Evolutionary conservation across 2,329 filamentous ascomycete genomes (phyloP).

Genomic region (Colletotrichum abscissum): DNA sequence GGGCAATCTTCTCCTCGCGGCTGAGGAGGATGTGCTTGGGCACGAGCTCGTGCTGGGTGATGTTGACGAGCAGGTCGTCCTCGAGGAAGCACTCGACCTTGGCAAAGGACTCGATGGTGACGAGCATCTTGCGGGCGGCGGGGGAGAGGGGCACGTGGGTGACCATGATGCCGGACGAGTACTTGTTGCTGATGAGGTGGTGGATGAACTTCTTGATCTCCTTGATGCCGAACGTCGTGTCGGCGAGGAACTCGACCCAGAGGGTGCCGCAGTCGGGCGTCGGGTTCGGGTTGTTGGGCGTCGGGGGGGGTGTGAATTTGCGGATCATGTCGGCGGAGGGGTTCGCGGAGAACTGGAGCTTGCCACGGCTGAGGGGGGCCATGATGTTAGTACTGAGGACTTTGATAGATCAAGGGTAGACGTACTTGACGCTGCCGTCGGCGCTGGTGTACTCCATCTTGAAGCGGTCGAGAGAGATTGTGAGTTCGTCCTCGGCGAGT

Average conservation of each 20-base stretch:
- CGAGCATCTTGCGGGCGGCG: slow-evolving; percentile 88
- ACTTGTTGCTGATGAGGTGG: slow-evolving; percentile 81
- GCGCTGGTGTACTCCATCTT: slow-evolving; percentile 75
- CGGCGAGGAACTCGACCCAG: slow-evolving; percentile 91
- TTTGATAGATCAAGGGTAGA: slow-evolving; percentile 10
- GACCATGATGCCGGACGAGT: slow-evolving; percentile 91
- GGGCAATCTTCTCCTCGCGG: slow-evolving; percentile 85
- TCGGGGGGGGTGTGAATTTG: slow-evolving; percentile 82
- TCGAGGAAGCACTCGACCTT: slow-evolving; percentile 96
- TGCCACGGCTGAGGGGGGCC: slow-evolving; percentile 71
- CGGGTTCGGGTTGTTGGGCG: slow-evolving; percentile 75
- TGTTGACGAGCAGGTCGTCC: slow-evolving; percentile 96
- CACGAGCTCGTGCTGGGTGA: slow-evolving; percentile 96
- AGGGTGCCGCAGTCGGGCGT: slow-evolving; percentile 84
- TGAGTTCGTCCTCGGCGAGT: slow-evolving; percentile 88
- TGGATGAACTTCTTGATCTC: slow-evolving; percentile 92
- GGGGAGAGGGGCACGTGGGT: slow-evolving; percentile 85
- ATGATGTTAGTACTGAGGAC: slow-evolving; percentile 8
- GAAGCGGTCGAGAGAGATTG: slow-evolving; percentile 88
- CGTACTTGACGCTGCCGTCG: slow-evolving; percentile 82
- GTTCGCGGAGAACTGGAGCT: slow-evolving; percentile 88
- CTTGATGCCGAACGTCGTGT: slow-evolving; percentile 86
- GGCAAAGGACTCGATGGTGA: slow-evolving; percentile 78
- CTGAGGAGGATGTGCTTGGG: slow-evolving; percentile 93
- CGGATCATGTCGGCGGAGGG: slow-evolving; percentile 86